Conservation (phyloP, 164 flowering plant species). For the Umbilicus rupestris region DNA sequence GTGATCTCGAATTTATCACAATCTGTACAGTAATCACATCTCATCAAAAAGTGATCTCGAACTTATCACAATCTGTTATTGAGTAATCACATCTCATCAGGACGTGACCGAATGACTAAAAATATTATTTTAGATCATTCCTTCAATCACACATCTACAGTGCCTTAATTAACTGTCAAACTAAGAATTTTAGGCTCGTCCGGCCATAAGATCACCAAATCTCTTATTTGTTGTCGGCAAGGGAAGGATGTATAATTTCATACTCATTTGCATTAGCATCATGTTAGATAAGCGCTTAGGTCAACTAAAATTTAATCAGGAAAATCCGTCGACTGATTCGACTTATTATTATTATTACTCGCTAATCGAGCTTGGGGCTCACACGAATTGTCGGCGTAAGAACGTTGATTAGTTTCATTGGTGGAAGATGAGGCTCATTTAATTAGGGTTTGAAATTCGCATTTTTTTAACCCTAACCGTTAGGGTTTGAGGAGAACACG, state of each 20-base stretch:
- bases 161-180: neutral
- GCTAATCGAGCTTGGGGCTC: neutral
- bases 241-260: neutral
- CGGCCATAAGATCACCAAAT: neutral
- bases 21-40: too few relatives aligned
- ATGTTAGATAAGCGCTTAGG: neutral
- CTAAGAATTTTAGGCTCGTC: neutral
- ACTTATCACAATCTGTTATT: too few relatives aligned
- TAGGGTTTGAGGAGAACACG: too few relatives aligned
- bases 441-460: neutral
- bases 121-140: too few relatives aligned
- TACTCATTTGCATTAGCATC: neutral
- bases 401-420: neutral
- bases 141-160: too few relatives aligned
- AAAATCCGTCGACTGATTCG: neutral
- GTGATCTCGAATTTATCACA: too few relatives aligned
- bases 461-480: too few relatives aligned
- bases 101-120: too few relatives aligned
- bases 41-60: too few relatives aligned
- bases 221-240: neutral
- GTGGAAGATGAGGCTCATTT: neutral
- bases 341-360: neutral
- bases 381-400: neutral
- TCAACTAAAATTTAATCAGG: neutral
- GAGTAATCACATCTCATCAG: too few relatives aligned